These are phyloP conservation scores for Fusarium ambrosium DNA, from an alignment of 2,329 filamentous ascomycete species.

Conservation along the genomic window DNA sequence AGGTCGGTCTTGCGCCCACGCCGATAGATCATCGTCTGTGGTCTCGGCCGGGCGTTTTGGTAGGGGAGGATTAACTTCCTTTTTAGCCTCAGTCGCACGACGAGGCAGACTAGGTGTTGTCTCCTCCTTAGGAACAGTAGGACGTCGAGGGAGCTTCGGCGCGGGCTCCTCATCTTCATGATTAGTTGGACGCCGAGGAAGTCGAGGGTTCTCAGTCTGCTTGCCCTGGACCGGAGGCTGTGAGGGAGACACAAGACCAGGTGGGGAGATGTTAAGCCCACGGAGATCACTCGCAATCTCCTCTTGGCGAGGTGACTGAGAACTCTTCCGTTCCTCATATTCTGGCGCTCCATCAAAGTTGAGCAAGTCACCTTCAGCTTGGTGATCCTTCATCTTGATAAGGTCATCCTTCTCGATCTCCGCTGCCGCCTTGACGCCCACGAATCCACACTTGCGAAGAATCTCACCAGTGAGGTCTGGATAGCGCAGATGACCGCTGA, in stretches of 20 bases:
- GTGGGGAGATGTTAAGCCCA: slow-evolving; percentile 48
- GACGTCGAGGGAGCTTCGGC: slow-evolving; percentile 28
- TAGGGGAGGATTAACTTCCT: slow-evolving; percentile 30
- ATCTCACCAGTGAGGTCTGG: slow-evolving; percentile 66
- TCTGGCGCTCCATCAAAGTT: slow-evolving; percentile 44
- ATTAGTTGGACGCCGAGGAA: slow-evolving; percentile 25
- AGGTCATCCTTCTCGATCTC: slow-evolving; percentile 67
- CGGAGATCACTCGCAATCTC: slow-evolving; percentile 45
- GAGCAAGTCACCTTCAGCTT: slow-evolving; percentile 50
- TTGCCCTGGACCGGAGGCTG: slow-evolving; percentile 24
- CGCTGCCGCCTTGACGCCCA: slow-evolving; percentile 58
- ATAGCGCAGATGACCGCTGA: slow-evolving; percentile 67
- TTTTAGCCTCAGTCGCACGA: slow-evolving; percentile 20
- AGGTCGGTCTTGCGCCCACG: slow-evolving; percentile 32
- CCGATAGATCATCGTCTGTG: slow-evolving; percentile 12
- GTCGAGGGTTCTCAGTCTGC: slow-evolving; percentile 27
- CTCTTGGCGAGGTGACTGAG: slow-evolving; percentile 28
- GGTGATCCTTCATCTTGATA: slow-evolving; percentile 60
- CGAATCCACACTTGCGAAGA: slow-evolving; percentile 65
- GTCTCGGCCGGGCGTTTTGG: slow-evolving; percentile 34
- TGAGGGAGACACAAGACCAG: slow-evolving; percentile 41
- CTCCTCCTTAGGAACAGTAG: slow-evolving; percentile 12
- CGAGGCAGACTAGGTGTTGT: slow-evolving; percentile 28
- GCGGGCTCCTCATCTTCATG: slow-evolving; percentile 10
- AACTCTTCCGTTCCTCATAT: slow-evolving; percentile 21